These are phyloP conservation scores for Polygonum aviculare DNA, from an alignment of 148 eudicot species.

Conservation along the genomic window DNA sequence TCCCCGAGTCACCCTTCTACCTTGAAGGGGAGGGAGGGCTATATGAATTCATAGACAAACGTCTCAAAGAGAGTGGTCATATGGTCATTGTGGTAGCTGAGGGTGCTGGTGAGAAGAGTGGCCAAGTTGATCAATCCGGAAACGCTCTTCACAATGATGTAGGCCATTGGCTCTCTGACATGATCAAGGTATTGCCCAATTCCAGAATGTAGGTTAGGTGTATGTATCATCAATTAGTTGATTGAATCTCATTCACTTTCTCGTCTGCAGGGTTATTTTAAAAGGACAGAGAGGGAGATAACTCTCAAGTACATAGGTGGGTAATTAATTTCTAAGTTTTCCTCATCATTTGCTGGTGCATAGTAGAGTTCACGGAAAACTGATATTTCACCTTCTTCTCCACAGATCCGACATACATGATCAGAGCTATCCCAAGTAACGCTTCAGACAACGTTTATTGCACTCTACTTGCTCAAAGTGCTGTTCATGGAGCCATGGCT, in stretches of 20 bases:
- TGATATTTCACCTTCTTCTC: slow-evolving; percentile 1
- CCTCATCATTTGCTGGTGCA: not conserved
- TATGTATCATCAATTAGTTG: not conserved
- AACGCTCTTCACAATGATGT: slow-evolving; percentile 72
- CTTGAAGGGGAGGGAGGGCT: slow-evolving; percentile 90
- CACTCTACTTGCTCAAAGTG: slow-evolving; percentile 10
- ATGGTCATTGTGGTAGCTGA: slow-evolving; percentile 94
- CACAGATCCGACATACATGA: slow-evolving; percentile 12
- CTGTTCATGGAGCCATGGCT: slow-evolving; percentile 15
- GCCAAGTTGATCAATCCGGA: slow-evolving; percentile 69
- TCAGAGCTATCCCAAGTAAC: slow-evolving; percentile 10
- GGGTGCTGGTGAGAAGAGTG: slow-evolving; percentile 76
- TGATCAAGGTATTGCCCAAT: slow-evolving; percentile 49
- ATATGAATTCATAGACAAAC: slow-evolving; percentile 56
- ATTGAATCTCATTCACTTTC: not conserved
- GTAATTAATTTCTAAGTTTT: not conserved
- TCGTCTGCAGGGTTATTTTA: slow-evolving; percentile 59
- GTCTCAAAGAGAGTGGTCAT: slow-evolving; percentile 74
- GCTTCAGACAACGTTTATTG: slow-evolving; percentile 14
- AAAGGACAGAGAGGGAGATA: slow-evolving; percentile 40
- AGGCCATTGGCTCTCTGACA: slow-evolving; percentile 82
- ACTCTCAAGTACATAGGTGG: slow-evolving; percentile 89
- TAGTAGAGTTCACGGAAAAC: not conserved
- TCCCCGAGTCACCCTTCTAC: slow-evolving; percentile 86
- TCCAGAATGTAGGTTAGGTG: not conserved